Evolutionary conservation across 768 basidiomycete genomes (phyloP).

Genomic region (Rhodocollybia butyracea): DNA sequence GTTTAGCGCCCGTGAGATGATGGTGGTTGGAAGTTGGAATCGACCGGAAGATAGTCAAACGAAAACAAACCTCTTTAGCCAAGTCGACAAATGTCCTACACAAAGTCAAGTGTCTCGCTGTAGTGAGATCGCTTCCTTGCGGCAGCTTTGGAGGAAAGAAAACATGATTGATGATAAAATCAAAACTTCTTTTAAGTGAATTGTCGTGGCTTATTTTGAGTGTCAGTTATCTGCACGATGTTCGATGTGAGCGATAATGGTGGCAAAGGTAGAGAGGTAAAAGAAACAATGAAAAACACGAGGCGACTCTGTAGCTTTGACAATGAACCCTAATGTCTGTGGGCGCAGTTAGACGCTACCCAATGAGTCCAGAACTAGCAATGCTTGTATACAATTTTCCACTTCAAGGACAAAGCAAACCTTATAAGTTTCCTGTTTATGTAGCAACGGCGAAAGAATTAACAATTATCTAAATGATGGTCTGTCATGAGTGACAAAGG

Average conservation of each 20-base stretch:
- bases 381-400: too few species aligned
- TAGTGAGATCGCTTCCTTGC: slow-evolving; percentile 15
- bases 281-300: not conserved
- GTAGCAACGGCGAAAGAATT: too few species aligned
- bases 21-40: too few species aligned
- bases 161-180: slow-evolving; percentile 22
- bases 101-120: not conserved
- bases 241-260: not conserved
- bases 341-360: not conserved
- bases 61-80: not conserved
- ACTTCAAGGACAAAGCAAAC: too few species aligned
- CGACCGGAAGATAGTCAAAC: too few species aligned
- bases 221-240: too few species aligned
- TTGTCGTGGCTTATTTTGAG: not conserved
- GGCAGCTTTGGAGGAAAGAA: slow-evolving; percentile 28
- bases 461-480: too few species aligned
- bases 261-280: not conserved
- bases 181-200: not conserved
- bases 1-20: too few species aligned
- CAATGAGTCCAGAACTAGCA: too few species aligned
- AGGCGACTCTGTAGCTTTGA: not conserved
- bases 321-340: not conserved
- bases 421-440: too few species aligned
- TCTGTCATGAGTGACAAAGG: too few species aligned
- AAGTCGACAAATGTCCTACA: not conserved